Evolutionary conservation across 306 rosid species (phyloP).

Genomic region (Luffa aegyptiaca): DNA sequence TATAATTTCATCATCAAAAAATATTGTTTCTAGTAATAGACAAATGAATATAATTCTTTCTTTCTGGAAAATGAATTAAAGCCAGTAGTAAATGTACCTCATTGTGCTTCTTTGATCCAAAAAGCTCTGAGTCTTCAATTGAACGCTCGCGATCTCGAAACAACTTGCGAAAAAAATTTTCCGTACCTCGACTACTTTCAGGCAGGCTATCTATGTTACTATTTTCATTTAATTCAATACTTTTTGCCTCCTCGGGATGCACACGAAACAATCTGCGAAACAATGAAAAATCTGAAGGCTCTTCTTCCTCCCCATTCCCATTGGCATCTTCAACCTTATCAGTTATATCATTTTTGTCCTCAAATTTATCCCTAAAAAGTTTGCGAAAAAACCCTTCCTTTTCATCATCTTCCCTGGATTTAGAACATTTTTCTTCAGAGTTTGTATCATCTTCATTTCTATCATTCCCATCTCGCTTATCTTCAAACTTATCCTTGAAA

Average conservation of each 20-base stretch:
- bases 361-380: constrained; percentile 63
- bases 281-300: constrained; percentile 67
- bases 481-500: constrained; percentile 73
- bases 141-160: constrained; percentile 83
- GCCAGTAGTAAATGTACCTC: constrained; percentile 43
- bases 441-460: constrained; percentile 47
- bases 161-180: constrained; percentile 78
- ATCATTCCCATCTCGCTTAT: constrained; percentile 66
- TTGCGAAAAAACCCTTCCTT: constrained; percentile 79
- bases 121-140: constrained; percentile 80
- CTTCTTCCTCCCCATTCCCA: constrained; percentile 65
- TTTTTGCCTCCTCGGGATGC: constrained; percentile 79
- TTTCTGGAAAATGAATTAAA: not conserved
- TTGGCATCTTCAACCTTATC: constrained; percentile 61
- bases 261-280: constrained; percentile 76
- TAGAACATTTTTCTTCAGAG: constrained; percentile 51
- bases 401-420: constrained; percentile 63
- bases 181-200: constrained; percentile 89
- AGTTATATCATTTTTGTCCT: constrained; percentile 59
- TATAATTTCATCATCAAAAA: not conserved
- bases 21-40: not conserved
- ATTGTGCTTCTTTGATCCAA: constrained; percentile 64
- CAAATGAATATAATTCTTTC: not conserved
- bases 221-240: constrained; percentile 39
- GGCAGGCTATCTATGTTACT: constrained; percentile 27